Evolutionary conservation across 306 rosid genomes (phyloP).

Genomic region (Pyrus betulifolia): DNA sequence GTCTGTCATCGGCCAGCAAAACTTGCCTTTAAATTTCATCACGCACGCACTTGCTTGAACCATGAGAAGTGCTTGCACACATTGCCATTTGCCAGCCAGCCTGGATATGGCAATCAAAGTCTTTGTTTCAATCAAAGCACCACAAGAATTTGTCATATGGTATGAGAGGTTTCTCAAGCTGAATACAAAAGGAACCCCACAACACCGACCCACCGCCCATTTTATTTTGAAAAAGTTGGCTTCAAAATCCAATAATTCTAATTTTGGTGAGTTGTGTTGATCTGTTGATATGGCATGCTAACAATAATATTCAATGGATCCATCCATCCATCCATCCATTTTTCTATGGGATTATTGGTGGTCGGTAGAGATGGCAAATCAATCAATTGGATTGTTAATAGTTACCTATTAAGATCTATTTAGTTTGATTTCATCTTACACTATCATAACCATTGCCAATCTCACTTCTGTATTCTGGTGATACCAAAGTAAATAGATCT

Average conservation of each 20-base stretch:
- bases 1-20: not conserved
- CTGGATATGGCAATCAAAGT: not conserved
- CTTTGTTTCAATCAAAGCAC: not conserved
- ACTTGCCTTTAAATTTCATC: not conserved
- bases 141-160: not conserved
- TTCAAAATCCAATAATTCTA: slow-evolving; percentile 11
- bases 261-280: not conserved
- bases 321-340: not conserved
- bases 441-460: no score
- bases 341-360: slow-evolving; percentile 1
- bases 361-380: no score
- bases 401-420: no score
- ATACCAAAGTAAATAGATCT: no score
- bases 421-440: no score
- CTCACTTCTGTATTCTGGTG: no score
- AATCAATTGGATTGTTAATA: no score
- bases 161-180: not conserved
- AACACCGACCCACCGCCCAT: slow-evolving; percentile 9
- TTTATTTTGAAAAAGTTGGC: not conserved
- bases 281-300: not conserved
- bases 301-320: not conserved
- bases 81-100: not conserved
- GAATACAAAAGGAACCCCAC: slow-evolving; percentile 24
- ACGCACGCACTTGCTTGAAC: not conserved
- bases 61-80: not conserved